These are phyloP conservation scores for Microbotryomycetes sp. DNA, from an alignment of 1,284 basidiomycete genomes.

Conservation along the genomic window DNA sequence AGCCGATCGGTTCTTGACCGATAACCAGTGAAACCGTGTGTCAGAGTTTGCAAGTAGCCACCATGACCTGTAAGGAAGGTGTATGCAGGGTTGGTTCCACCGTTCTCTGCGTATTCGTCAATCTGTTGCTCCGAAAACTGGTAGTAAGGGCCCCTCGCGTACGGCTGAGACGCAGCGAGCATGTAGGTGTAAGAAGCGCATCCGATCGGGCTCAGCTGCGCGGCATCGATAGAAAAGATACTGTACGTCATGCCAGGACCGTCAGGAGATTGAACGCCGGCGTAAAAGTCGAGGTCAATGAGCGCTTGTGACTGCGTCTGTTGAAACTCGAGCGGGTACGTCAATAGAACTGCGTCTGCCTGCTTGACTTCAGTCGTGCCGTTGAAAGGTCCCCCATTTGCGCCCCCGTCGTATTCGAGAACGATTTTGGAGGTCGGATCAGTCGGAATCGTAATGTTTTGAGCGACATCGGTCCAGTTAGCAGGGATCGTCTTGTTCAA, in stretches of 20 bases:
- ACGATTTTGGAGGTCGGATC: slow-evolving; percentile 25
- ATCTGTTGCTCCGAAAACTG: slow-evolving; percentile 28
- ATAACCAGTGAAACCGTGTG: slow-evolving; percentile 36
- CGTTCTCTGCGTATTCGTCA: slow-evolving; percentile 18
- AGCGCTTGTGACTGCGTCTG: slow-evolving; percentile 1
- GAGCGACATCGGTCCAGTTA: slow-evolving; percentile 28
- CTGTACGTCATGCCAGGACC: slow-evolving; percentile 37
- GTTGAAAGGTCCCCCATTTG: slow-evolving; percentile 14
- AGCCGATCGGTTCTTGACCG: slow-evolving; percentile 26
- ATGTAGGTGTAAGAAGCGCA: slow-evolving; percentile 35
- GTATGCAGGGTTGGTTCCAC: slow-evolving; percentile 33
- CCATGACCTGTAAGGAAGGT: slow-evolving; percentile 36
- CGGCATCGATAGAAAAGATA: slow-evolving; percentile 29
- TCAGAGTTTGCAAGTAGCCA: slow-evolving; percentile 31
- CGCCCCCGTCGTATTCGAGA: slow-evolving; percentile 29
- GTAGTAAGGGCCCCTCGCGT: slow-evolving; percentile 32
- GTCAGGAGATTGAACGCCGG: slow-evolving; percentile 14
- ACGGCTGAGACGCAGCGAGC: slow-evolving; percentile 29
- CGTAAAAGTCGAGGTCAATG: slow-evolving; percentile 33
- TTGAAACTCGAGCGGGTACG: slow-evolving; percentile 34
- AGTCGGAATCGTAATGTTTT: slow-evolving; percentile 23
- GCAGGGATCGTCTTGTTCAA: slow-evolving; percentile 16
- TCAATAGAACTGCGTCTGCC: slow-evolving; percentile 35
- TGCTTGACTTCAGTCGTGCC: slow-evolving; percentile 33
- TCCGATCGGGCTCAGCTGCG: slow-evolving; percentile 26